phyloP scores from a whole-genome alignment of 441 rosid genomes.

The Sinapis alba region DNA sequence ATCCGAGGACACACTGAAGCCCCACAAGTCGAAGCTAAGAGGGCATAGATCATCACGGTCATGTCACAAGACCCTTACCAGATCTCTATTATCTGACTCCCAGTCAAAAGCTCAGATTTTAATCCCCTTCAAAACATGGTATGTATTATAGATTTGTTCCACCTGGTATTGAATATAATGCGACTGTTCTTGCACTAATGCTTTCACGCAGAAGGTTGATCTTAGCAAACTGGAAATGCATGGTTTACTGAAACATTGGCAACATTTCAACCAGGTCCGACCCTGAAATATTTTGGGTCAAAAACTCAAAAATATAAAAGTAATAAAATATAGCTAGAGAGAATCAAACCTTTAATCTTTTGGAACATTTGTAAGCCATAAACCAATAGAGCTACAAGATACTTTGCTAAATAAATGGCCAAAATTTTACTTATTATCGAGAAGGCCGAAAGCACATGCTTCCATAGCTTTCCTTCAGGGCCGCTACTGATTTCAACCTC shows the following conservation, averaged over 20 bases:
- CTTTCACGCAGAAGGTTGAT: conserved; percentile 68
- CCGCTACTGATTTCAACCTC: conserved; percentile 50
- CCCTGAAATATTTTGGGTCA: no score
- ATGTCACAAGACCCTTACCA: conserved; percentile 75
- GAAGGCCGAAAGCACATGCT: no score
- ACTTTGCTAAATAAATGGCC: no score
- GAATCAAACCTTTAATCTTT: no score
- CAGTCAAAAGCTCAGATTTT: conserved; percentile 81
- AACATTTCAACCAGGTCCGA: conserved; percentile 68
- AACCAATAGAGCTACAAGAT: no score
- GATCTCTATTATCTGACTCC: conserved; percentile 80
- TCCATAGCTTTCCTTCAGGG: no score
- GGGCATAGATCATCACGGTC: conserved; percentile 76
- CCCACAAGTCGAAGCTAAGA: conserved; percentile 75
- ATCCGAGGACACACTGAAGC: conserved; percentile 89
- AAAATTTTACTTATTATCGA: no score
- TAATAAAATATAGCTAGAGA: no score
- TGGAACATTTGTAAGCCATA: no score
- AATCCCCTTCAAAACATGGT: conserved; percentile 74
- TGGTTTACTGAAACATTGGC: conserved; percentile 87
- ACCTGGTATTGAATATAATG: neutral
- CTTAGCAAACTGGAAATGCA: conserved; percentile 92
- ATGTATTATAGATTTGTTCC: conserved; percentile 14
- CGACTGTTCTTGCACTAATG: neutral
- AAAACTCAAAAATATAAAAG: no score